A percentile compares a stretch with the other conserved stretches of the same genome.
These are phyloP conservation scores for Pachyrhizus erosus DNA, from an alignment of 306 rosid species.

Conservation along the genomic window DNA sequence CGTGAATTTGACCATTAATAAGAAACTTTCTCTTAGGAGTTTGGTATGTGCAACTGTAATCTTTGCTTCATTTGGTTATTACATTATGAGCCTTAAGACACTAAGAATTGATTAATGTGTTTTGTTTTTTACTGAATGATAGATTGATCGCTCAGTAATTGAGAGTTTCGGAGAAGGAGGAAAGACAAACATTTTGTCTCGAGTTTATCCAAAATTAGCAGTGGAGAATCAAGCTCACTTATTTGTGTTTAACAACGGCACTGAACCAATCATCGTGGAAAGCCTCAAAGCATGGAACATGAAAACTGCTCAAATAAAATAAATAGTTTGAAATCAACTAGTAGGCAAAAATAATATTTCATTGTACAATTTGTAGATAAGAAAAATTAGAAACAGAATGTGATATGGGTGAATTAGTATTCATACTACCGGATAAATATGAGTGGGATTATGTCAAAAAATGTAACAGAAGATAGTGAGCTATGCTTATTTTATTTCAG, in stretches of 20 bases:
- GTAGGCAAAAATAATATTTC: too few species aligned
- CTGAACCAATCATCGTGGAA: conserved; percentile 63
- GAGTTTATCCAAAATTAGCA: conserved; percentile 80
- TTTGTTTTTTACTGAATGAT: background rate
- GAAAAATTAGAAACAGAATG: background rate
- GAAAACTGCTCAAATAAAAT: conserved; percentile 50
- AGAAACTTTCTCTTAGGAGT: conserved; percentile 77
- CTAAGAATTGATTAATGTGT: background rate
- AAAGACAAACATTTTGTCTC: conserved; percentile 73
- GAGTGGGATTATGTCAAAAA: background rate
- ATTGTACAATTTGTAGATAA: too few species aligned
- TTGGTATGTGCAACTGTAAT: conserved; percentile 60
- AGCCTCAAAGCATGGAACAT: conserved; percentile 75
- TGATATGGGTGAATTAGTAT: background rate
- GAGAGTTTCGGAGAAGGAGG: conserved; percentile 86
- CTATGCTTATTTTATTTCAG: background rate
- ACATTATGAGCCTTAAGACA: background rate
- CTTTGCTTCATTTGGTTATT: background rate
- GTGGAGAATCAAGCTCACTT: conserved; percentile 57
- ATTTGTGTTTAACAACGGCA: conserved; percentile 81
- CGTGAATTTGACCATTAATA: conserved; percentile 55
- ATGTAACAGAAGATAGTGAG: background rate
- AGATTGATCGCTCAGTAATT: conserved; percentile 94
- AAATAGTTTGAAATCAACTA: background rate
- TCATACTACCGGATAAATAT: background rate